Base-by-base conservation (phyloP, 768 basidiomycete species). In the Pulveroboletus sp. region DNA sequence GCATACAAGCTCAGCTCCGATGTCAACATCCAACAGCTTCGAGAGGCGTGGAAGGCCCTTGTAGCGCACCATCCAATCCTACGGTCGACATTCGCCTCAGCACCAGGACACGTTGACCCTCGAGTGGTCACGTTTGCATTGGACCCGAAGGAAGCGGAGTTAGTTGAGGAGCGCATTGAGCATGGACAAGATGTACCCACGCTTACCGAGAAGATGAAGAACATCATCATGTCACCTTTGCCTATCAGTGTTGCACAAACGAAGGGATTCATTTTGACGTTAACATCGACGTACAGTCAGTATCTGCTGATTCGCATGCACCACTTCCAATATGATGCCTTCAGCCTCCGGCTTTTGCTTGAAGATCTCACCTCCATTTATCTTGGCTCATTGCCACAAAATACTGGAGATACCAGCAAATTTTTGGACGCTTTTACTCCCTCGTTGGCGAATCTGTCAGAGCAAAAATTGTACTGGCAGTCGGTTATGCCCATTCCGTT, bases 241-340 rank as follows among this genome's bases (percentile, higher is more conserved):
- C 49, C 63, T 7, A 41, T 57, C 10, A 44, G 48, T 26, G 49
- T 39, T 10, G 59, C 64, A 15, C 58, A 66, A 39, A 50, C 61
- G 2, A 57, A 50, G 24, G 66, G 59, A 8, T 28, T 58, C 21
- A 53, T 66, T 26, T 24, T 69, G 7, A 50, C 30, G 26, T 55
- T 32, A 24, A 50, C 41, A 26, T 56, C 48, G 8, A 41, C 44
- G 0, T 40, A 38, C 26, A 39, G 37, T 8, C 50, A 43, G n/a
- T 68, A 62, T 39, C 48, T 70, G 5, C 42, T 70, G 8, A 44
- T 70, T n/a, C 60, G 62, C n/a, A 61, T 77, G 30, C 74, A 77
- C 49, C 76, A 77, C 57, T 75, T 76, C 61, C 76, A 76, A 59
- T 78, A 77, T 55, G 76, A 77, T 43, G 76, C 74, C 7, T 72